Percentiles rank a stretch among this genome's conserved stretches.
Conservation (phyloP, 306 rosid species). For the Herpetospermum pedunculosum region DNA sequence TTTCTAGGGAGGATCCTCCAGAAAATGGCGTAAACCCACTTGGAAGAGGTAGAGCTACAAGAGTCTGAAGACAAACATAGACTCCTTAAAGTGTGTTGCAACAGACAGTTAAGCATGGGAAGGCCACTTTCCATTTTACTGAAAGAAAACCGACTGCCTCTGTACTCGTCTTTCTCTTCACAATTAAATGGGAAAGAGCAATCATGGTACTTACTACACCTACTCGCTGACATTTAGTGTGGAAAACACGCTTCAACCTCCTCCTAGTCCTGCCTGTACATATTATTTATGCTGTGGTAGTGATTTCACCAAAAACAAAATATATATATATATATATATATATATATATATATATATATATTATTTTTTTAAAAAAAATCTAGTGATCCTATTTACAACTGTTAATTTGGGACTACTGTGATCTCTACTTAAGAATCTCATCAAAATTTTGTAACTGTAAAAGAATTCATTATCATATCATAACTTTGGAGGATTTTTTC, state of each 20-base stretch:
- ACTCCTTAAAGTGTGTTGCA: constrained; percentile 64
- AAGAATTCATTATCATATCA: background rate
- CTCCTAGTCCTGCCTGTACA: constrained; percentile 13
- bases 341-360: too few relatives aligned
- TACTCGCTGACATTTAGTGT: constrained; percentile 27
- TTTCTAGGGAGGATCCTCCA: constrained; percentile 83
- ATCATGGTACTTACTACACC: constrained; percentile 15
- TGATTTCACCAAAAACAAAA: background rate
- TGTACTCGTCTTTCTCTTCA: constrained; percentile 11
- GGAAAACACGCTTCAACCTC: constrained; percentile 25
- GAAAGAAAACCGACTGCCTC: constrained; percentile 8
- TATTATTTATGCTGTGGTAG: background rate
- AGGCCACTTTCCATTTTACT: constrained; percentile 55
- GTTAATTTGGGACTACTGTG: background rate
- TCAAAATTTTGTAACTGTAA: background rate
- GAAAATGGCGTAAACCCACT: constrained; percentile 82
- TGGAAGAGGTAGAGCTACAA: constrained; percentile 37
- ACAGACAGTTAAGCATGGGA: constrained; percentile 62
- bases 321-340: too few relatives aligned
- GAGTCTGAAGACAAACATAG: constrained; percentile 44
- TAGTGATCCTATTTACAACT: constrained; percentile 15
- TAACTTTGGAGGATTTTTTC: background rate
- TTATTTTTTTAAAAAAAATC: too few relatives aligned
- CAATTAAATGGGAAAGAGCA: constrained; percentile 19
- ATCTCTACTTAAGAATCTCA: background rate